Conservation (phyloP, 164 flowering plant species). For the Aristolochia californica region DNA sequence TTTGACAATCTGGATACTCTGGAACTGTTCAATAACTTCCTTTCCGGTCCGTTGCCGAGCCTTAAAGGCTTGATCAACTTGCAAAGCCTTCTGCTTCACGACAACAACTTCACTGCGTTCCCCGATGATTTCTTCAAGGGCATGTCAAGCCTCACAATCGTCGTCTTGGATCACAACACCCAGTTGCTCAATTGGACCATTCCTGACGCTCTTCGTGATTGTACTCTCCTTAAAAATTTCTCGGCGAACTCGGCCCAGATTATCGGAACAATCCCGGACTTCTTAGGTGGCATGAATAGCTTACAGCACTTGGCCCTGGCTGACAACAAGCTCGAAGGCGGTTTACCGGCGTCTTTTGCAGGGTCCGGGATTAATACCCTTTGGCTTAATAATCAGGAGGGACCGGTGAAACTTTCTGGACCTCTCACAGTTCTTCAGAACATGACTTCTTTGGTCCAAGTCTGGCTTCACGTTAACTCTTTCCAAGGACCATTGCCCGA, state of each 20-base stretch:
- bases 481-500: constrained; percentile 88
- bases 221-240: constrained; percentile 57
- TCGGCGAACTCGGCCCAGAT: constrained; percentile 77
- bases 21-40: constrained; percentile 59
- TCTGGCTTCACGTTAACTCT: constrained; percentile 68
- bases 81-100: constrained; percentile 42
- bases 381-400: constrained; percentile 79
- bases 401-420: constrained; percentile 47
- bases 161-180: constrained; percentile 34
- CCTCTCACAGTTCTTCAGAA: constrained; percentile 51
- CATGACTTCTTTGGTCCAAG: constrained; percentile 60
- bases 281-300: constrained; percentile 45
- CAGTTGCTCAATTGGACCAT: constrained; percentile 51
- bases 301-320: constrained; percentile 50
- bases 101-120: constrained; percentile 45
- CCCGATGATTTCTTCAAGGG: constrained; percentile 64
- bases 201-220: constrained; percentile 41
- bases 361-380: constrained; percentile 51
- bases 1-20: constrained; percentile 44
- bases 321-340: constrained; percentile 51
- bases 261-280: constrained; percentile 49
- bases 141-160: constrained; percentile 28
- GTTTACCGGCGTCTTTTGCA: constrained; percentile 46
- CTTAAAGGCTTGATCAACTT: constrained; percentile 46
- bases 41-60: constrained; percentile 68